These are phyloP conservation scores for Yarrowia divulgata DNA, from an alignment of 805 yeast species.

Conservation along the genomic window DNA sequence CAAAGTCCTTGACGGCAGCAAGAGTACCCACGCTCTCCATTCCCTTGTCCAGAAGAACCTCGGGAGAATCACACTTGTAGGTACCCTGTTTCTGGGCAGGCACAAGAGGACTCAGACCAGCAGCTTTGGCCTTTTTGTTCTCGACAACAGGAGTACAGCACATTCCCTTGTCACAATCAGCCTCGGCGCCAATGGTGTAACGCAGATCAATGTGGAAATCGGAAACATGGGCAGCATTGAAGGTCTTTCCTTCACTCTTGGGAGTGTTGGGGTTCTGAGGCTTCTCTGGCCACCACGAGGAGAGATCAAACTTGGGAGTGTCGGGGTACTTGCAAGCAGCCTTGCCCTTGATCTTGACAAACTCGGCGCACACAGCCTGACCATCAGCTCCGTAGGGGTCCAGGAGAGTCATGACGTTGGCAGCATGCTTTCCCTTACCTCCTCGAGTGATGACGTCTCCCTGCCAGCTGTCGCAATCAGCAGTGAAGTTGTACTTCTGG, in stretches of 20 bases:
- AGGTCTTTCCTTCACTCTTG: constrained; percentile 54
- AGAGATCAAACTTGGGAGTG: constrained; percentile 15
- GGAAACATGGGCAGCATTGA: constrained; percentile 66
- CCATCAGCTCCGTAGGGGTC: constrained; percentile 52
- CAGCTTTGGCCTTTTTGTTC: constrained; percentile 31
- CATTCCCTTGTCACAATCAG: constrained; percentile 57
- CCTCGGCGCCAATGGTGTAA: constrained; percentile 57
- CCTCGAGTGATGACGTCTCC: constrained; percentile 22
- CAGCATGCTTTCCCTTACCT: constrained; percentile 50
- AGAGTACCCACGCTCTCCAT: constrained; percentile 56
- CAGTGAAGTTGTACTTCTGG: constrained; percentile 3
- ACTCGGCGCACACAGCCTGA: constrained; percentile 52
- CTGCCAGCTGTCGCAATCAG: constrained; percentile 8
- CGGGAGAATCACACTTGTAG: constrained; percentile 74
- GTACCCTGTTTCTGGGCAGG: constrained; percentile 70
- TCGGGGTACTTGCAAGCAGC: constrained; percentile 13
- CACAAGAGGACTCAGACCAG: constrained; percentile 44
- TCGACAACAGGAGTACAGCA: constrained; percentile 59
- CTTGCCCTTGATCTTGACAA: constrained; percentile 38
- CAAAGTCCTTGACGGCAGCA: constrained; percentile 54
- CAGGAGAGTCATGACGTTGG: constrained; percentile 59
- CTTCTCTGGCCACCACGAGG: constrained; percentile 49
- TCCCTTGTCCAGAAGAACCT: constrained; percentile 47
- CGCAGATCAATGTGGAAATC: constrained; percentile 69
- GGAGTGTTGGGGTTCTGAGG: constrained; percentile 56